Evolutionary conservation across 371 early-diverging fungal species (phyloP).

Genomic region (Syncephalastrum contaminatum): DNA sequence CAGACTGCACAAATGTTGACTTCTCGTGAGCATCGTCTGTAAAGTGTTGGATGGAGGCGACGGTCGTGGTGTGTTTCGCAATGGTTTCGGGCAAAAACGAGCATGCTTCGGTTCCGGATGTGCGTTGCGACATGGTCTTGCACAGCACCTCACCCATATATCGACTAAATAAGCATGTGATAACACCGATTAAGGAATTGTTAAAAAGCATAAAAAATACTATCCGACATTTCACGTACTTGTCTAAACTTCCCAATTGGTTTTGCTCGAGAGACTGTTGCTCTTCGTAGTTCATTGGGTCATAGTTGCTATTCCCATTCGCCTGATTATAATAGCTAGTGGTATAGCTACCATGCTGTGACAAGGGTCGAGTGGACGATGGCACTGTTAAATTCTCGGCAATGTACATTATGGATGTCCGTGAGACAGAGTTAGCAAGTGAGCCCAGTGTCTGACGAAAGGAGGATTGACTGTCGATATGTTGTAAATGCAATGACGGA

Average conservation of each 20-base stretch:
- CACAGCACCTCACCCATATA: no score
- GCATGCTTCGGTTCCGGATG: background rate
- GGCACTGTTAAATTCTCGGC: conserved; percentile 14
- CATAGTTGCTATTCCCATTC: background rate
- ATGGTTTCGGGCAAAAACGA: conserved; percentile 7
- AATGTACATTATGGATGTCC: conserved; percentile 15
- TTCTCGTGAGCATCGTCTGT: conserved; percentile 5
- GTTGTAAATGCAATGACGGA: no score
- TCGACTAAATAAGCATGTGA: no score
- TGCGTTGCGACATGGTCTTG: no score
- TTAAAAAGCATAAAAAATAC: no score
- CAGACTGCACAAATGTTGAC: conserved; percentile 35
- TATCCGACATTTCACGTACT: no score
- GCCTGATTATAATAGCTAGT: background rate
- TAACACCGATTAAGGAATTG: no score
- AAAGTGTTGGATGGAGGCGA: conserved; percentile 11
- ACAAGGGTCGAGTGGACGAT: background rate
- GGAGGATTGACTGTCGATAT: conserved; percentile 4
- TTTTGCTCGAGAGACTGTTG: background rate
- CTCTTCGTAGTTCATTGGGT: background rate
- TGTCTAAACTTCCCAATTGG: background rate
- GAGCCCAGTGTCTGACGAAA: conserved; percentile 8
- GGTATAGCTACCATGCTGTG: no score
- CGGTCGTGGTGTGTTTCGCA: conserved; percentile 16
- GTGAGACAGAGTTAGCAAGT: conserved; percentile 10